Base-by-base conservation (phyloP, 768 basidiomycete species). In the Chalciporus sphaerocephalus region DNA sequence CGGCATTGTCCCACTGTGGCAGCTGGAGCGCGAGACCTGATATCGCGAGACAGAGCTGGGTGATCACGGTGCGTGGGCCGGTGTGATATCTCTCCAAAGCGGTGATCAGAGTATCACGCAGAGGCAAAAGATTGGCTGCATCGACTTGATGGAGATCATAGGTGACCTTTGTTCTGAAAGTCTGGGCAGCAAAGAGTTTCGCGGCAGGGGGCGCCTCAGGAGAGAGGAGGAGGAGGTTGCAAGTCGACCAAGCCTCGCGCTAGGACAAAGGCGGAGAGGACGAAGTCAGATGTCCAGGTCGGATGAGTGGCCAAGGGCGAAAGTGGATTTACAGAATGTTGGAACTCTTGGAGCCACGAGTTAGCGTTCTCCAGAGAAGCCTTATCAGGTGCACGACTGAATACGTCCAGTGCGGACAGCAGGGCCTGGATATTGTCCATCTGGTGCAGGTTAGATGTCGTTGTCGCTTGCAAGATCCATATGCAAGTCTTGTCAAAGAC, bases 211-310 rank as follows among this genome's bases (percentile, higher is more conserved):
- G 87, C 3, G 81, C 81, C 55, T 92, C 86, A 36, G 83, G 79
- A 5, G 84, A 81, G 52, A 85, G 80, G 53, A 99, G 80, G 56
- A 99, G 81, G 67, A 86, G 75, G 70, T 95, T 94, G 69, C 92
- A 96, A 41, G 89, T 90, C 56, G 84, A 78, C 96, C 96, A 99
- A 56, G 96, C 94, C 69, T 96, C 92, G 66, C 82, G 78, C 96
- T 99, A 79, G 69, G 74, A 75, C 74, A 79, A 73, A 62, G 68
- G 73, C 70, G 72, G 70, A 72, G 70, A 74, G 71, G 70, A 69
- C 69, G 74, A 64, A 66, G 80, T 87, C 75, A 86, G 83, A 84
- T 74, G 75, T 68, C 74, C 74, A 58, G 73, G 70, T 69, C 74
- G 68, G 74, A 76, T 73, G 62, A 55, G 46, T 54, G 62, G 60